Base-by-base conservation (phyloP, 257 asterid species). In the Schizonepeta tenuifolia region DNA sequence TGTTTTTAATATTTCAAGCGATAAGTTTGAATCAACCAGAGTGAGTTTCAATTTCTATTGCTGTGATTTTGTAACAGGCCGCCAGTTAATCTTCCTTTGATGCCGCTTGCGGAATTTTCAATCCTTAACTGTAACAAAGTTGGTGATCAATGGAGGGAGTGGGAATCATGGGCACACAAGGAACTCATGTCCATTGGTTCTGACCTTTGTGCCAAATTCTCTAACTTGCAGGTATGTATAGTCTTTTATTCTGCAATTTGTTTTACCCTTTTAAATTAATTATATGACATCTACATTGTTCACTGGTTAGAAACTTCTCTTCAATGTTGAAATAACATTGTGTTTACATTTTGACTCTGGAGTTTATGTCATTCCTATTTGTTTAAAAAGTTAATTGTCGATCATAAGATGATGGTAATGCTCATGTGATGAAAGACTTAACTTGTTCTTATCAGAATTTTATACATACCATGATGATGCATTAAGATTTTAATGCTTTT, bases 91-190 rank as follows among this genome's bases (percentile, higher is more conserved):
- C 69, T 88, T 60, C 92, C 91, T 17, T 60, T 80, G 69, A 80
- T 86, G 86, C 97, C 98, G 3, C 77, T 90, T 41, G 65, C 66
- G 67, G 88, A 79, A 26, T 61, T 76, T 56, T 47, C 47, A 33
- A 59, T 47, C 44, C 33, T 21, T 61, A 70, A 80, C 69, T 80
- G 62, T 51, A 76, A 75, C 72, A 69, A 21, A 73, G 80, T 59
- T 28, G 70, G 67, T 67, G 75, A 76, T 75, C 71, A 75, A 78
- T 83, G 84, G 92, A 68, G 66, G 68, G 86, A 88, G 73, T 94
- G 99, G 99, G 98, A 95, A 81, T 75, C 78, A 67, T 92, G 98
- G 97, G 92, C 97, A 67, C 86, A 71, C 47, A 85, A 82, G 81
- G 98, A 95, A 69, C 80, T 92, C 26, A 83, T 84, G 88, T 87